These are phyloP conservation scores for Catharanthus roseus DNA, from an alignment of 257 asterid species.

Conservation along the genomic window DNA sequence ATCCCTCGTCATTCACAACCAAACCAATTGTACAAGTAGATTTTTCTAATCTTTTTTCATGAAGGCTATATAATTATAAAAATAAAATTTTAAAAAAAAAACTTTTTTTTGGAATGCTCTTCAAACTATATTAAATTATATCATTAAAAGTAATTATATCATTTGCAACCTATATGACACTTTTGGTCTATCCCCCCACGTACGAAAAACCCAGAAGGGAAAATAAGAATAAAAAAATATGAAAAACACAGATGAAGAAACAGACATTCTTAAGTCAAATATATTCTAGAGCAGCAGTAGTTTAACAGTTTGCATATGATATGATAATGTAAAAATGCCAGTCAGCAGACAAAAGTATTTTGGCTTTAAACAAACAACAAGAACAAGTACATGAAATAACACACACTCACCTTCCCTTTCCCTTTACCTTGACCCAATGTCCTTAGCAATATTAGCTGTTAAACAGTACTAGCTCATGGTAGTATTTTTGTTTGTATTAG, in stretches of 20 bases:
- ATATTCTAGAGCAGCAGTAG: neutral
- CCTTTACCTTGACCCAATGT: too few relatives aligned
- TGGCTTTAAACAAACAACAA: neutral
- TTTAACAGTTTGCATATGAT: conserved; percentile 5
- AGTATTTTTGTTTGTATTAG: neutral
- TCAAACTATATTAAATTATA: too few relatives aligned
- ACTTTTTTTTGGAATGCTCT: too few relatives aligned
- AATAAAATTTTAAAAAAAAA: too few relatives aligned
- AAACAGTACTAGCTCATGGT: neutral
- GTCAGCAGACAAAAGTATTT: conserved; percentile 6
- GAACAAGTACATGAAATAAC: conserved; percentile 13
- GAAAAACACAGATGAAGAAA: neutral
- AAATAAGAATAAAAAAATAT: neutral
- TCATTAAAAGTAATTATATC: too few relatives aligned
- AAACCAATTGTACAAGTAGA: too few relatives aligned
- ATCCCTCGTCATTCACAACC: too few relatives aligned
- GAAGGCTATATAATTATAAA: too few relatives aligned
- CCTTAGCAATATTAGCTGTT: neutral
- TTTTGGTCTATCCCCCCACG: too few relatives aligned
- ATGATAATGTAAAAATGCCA: neutral
- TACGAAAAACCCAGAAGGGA: too few relatives aligned
- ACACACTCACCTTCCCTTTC: neutral
- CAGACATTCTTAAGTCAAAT: neutral
- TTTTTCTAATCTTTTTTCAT: too few relatives aligned
- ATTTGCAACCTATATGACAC: too few relatives aligned